Base-by-base conservation (phyloP, 129 eudicot species). In the Erigeron canadensis region DNA sequence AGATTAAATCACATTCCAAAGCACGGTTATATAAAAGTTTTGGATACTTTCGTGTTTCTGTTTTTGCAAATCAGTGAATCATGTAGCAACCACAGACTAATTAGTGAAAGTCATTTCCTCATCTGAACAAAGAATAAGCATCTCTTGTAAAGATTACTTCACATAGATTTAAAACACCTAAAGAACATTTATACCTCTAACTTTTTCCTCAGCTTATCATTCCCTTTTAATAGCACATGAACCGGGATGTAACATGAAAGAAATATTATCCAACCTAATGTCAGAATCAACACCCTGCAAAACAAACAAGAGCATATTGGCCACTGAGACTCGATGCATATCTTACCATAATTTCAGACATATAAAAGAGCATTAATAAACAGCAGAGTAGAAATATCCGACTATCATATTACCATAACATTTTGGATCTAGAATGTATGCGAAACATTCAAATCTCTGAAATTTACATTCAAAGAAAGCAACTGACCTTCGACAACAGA, bases 261-360 rank as follows among this genome's bases (percentile, higher is more conserved):
- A 65, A 91, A 91, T 73, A 91, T 77, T 67, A 88, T 86, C 96
- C 97, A 91, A 54, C 96, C 97, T 73, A 91, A 21, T 19, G 93
- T 84, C 78, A 91, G 75, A 44, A 91, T 86, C 0, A 86, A 62
- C 18, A 84, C 93, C 87, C 97, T 91, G 89, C 83, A 81, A 23
- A 64, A 44, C 0, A 69, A 70, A 19, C 41, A 54, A 80, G 66
- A 50, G 34, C 34, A 28, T 28, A 28, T 28, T 28, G 34, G 34
- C 3, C 34, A 28, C 34, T 28, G 34, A 28, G 34, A 28, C 34
- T 3, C 34, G 3, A 2, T 28, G 34, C 34, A 28, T 28, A 28
- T 28, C 34, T 15, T 63, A 8, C 23, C 15, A 44, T 28, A 22
- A 40, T 50, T 46, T 28, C 19, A 18, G 23, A 18, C 10, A 54